Evolutionary conservation across 1,139 yeast genomes (phyloP).

Genomic region (Dujonia santamariae): DNA sequence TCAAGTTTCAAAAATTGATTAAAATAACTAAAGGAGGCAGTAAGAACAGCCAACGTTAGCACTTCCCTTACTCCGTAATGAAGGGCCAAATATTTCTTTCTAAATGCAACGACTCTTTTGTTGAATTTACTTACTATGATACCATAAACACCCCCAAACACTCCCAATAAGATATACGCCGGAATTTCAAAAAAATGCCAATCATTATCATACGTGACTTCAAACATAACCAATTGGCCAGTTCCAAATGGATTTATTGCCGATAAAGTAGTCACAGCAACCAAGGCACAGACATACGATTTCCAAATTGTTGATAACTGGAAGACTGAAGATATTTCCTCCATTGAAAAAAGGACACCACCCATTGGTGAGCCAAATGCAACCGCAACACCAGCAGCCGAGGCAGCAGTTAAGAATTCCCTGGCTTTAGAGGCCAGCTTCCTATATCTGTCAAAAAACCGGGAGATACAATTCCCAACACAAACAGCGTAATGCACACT

Average conservation of each 20-base stretch:
- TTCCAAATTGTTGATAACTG: slow-evolving; percentile 84
- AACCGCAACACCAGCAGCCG: slow-evolving; percentile 74
- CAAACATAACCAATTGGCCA: slow-evolving; percentile 90
- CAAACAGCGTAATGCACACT: slow-evolving; percentile 85
- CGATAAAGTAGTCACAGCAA: slow-evolving; percentile 79
- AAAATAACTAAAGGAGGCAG: slow-evolving; percentile 78
- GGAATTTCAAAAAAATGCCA: slow-evolving; percentile 91
- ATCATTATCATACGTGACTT: slow-evolving; percentile 76
- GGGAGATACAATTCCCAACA: slow-evolving; percentile 67
- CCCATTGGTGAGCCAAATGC: slow-evolving; percentile 77
- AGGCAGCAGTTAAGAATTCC: slow-evolving; percentile 56
- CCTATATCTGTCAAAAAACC: slow-evolving; percentile 43
- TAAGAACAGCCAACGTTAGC: slow-evolving; percentile 57
- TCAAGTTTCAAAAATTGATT: slow-evolving; percentile 79
- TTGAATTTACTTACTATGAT: slow-evolving; percentile 77
- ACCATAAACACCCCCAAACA: slow-evolving; percentile 92
- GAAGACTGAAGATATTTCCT: slow-evolving; percentile 71
- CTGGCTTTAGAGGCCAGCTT: slow-evolving; percentile 50
- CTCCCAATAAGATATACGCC: slow-evolving; percentile 71
- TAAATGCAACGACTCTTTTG: slow-evolving; percentile 71
- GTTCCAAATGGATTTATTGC: slow-evolving; percentile 86
- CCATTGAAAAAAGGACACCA: slow-evolving; percentile 67
- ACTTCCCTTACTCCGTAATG: slow-evolving; percentile 70
- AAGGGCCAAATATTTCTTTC: slow-evolving; percentile 66
- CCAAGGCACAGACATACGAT: slow-evolving; percentile 84